A percentile compares a stretch with the other conserved stretches of the same genome.
phyloP scores from a whole-genome alignment of 2,329 filamentous ascomycete genomes.

The Ustilaginoidea virens region DNA sequence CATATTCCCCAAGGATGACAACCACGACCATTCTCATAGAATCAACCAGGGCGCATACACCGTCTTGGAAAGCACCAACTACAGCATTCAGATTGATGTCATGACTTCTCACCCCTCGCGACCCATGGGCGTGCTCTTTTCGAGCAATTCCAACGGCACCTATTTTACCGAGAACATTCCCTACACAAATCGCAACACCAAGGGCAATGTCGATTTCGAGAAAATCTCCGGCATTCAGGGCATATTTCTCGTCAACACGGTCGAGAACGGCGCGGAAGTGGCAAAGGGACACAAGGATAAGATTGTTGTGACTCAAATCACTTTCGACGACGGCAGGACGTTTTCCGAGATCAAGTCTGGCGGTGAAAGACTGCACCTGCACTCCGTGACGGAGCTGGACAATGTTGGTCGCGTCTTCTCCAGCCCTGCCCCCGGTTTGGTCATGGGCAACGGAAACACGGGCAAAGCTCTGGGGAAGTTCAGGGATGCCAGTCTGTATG shows the following conservation, averaged over 20 bases:
- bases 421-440: slow-evolving; percentile 78
- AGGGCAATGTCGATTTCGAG: slow-evolving; percentile 82
- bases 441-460: slow-evolving; percentile 89
- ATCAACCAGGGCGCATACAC: slow-evolving; percentile 81
- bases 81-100: slow-evolving; percentile 94
- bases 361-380: slow-evolving; percentile 62
- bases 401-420: slow-evolving; percentile 84
- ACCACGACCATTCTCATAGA: slow-evolving; percentile 48
- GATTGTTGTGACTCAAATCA: slow-evolving; percentile 67
- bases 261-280: slow-evolving; percentile 73
- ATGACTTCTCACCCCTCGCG: slow-evolving; percentile 50
- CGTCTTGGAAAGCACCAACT: slow-evolving; percentile 87
- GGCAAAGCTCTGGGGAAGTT: slow-evolving; percentile 60
- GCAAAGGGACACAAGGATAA: slow-evolving; percentile 40
- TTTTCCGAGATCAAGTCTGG: slow-evolving; percentile 60
- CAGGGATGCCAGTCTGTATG: slow-evolving; percentile 61
- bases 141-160: slow-evolving; percentile 93
- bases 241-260: slow-evolving; percentile 77
- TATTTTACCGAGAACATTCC: slow-evolving; percentile 88
- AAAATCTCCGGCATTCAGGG: slow-evolving; percentile 86
- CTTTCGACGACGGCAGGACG: slow-evolving; percentile 85
- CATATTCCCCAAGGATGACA: slow-evolving; percentile 71
- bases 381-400: slow-evolving; percentile 74
- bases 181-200: slow-evolving; percentile 70
- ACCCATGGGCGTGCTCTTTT: slow-evolving; percentile 78